These are phyloP conservation scores for Coniochaeta prunicola DNA, from an alignment of 2,329 filamentous ascomycete species.

Conservation along the genomic window DNA sequence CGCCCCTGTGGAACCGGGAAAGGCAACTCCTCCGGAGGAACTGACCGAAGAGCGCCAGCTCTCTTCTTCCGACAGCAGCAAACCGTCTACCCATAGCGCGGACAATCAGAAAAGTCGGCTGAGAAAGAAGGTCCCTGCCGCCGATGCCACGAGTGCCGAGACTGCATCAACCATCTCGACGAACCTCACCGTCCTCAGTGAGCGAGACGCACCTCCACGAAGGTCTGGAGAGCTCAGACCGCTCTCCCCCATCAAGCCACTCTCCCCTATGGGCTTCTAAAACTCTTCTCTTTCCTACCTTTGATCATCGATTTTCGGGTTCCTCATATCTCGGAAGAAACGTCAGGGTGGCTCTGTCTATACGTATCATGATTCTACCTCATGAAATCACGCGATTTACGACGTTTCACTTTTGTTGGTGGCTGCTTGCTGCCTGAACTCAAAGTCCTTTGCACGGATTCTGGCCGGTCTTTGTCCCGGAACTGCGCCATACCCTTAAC, in stretches of 20 bases:
- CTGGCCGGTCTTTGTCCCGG: neutral
- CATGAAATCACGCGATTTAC: conserved; percentile 9
- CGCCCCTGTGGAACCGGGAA: conserved; percentile 18
- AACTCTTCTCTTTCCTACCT: neutral
- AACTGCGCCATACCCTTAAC: neutral
- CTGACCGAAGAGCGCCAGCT: conserved; percentile 45
- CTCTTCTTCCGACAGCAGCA: conserved; percentile 61
- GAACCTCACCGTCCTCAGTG: conserved; percentile 37
- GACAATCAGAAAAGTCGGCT: conserved; percentile 24
- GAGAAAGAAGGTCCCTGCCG: conserved; percentile 35
- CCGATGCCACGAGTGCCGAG: conserved; percentile 34
- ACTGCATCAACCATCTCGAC: conserved; percentile 38
- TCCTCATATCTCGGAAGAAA: neutral
- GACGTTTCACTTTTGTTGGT: conserved; percentile 1
- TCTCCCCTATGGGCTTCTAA: conserved; percentile 55
- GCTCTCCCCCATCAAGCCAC: conserved; percentile 58
- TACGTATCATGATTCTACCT: neutral
- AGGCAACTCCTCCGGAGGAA: conserved; percentile 9
- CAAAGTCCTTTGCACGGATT: neutral
- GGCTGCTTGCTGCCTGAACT: neutral
- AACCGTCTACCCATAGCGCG: conserved; percentile 32
- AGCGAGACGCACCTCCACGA: conserved; percentile 27
- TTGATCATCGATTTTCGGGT: neutral
- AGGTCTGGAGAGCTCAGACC: conserved; percentile 41
- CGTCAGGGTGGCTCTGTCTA: neutral